Evolutionary conservation across 2,329 filamentous ascomycete genomes (phyloP).

Genomic region (Pochonia chlamydosporia): DNA sequence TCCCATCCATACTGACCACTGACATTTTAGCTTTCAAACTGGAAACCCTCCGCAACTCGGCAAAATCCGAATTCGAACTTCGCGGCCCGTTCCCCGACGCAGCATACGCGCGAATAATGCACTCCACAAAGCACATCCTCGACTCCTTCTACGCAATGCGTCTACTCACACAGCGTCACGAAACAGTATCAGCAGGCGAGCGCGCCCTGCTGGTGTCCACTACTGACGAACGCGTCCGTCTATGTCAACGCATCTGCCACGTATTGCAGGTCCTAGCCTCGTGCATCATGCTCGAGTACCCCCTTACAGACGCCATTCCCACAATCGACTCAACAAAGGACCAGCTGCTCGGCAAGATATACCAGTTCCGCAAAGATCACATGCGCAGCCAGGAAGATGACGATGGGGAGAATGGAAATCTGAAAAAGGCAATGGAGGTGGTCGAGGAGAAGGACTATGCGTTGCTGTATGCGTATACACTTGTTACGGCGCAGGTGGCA

Average conservation of each 20-base stretch:
- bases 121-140: conserved; percentile 75
- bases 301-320: conserved; percentile 81
- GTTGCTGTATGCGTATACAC: conserved; percentile 82
- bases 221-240: conserved; percentile 66
- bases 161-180: conserved; percentile 77
- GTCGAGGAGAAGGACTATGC: conserved; percentile 80
- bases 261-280: conserved; percentile 81
- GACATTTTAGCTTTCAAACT: conserved; percentile 55
- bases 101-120: conserved; percentile 68
- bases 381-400: conserved; percentile 24
- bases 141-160: conserved; percentile 97
- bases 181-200: conserved; percentile 72
- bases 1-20: background rate
- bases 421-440: conserved; percentile 17
- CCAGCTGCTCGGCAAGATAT: conserved; percentile 77
- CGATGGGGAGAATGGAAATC: conserved; percentile 17
- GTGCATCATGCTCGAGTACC: conserved; percentile 91
- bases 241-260: conserved; percentile 88
- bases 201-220: conserved; percentile 76
- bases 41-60: conserved; percentile 65
- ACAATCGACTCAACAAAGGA: conserved; percentile 77
- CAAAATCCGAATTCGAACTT: conserved; percentile 82
- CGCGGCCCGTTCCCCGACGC: conserved; percentile 77
- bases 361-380: conserved; percentile 73
- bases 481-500: conserved; percentile 62